Evolutionary conservation across 2,329 filamentous ascomycete genomes (phyloP).

Genomic region (Fusarium sp.): DNA sequence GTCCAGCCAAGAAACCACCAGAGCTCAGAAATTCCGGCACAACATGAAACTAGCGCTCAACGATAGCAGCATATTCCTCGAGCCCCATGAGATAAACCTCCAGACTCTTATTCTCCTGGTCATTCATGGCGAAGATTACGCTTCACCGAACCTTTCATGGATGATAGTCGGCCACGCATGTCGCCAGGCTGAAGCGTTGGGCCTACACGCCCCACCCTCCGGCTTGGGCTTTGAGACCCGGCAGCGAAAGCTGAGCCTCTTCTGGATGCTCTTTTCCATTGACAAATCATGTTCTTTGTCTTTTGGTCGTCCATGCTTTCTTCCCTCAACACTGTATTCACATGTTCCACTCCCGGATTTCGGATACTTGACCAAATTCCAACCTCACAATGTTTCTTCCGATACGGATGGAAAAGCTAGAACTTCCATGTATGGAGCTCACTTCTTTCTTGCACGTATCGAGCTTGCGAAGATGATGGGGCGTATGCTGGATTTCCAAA

Average conservation of each 20-base stretch:
- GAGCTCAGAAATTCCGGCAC: neutral
- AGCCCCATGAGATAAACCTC: neutral
- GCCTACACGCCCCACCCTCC: neutral
- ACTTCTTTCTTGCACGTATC: neutral
- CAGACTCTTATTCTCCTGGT: neutral
- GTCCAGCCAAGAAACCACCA: neutral
- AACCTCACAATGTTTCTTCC: neutral
- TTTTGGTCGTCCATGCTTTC: constrained; percentile 5
- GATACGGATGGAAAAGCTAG: fast-evolving
- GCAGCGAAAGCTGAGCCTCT: neutral
- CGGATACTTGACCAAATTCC: neutral
- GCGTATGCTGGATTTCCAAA: fast-evolving
- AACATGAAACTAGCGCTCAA: constrained; percentile 15
- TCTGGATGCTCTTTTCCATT: constrained; percentile 15
- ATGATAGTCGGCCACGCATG: constrained; percentile 24
- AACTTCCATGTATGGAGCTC: neutral
- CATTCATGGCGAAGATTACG: constrained; percentile 12
- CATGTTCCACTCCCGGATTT: neutral
- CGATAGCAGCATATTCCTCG: constrained; percentile 13
- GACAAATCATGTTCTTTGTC: constrained; percentile 19
- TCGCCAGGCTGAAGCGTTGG: constrained; percentile 8
- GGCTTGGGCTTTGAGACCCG: neutral
- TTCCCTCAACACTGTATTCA: neutral
- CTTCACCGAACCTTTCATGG: constrained; percentile 11
- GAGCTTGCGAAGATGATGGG: neutral